Evolutionary conservation across 2,329 filamentous ascomycete genomes (phyloP), one percentile per base, ranked within the genome.

Genomic region (Polytolypa hystricis): DNA sequence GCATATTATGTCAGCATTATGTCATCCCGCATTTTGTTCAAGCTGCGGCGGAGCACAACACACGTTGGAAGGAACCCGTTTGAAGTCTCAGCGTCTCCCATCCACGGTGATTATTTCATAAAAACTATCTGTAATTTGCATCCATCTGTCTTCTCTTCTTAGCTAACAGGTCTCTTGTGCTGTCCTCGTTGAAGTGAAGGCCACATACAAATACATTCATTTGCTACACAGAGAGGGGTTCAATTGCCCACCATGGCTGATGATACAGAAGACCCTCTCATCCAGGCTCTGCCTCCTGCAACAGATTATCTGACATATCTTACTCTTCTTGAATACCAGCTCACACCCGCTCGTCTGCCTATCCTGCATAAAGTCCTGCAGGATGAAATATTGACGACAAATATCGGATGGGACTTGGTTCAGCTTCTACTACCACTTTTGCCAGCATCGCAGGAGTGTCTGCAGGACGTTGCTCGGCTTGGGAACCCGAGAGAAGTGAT

Each of bases 221-320:
- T n/a, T n/a, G n/a, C n/a, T n/a, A n/a, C n/a, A n/a, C n/a, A 25
- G 21, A n/a, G 7, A 25, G n/a, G 21, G 7, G 21, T 30, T 15
- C 9, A 8, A 35, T 38, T 12, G 7, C 18, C 10, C 31, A 39
- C 15, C 26, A 55, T 56, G 51, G 38, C 53, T 12, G 53, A 60
- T 18, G 6, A 15, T 48, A 54, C 37, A 23, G 55, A 61, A 30
- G 58, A 65, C 41, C 73, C 74, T 29, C 63, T 79, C 35, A 56
- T 77, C 42, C 62, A 69, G 46, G 72, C 75, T 17, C 55, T 76
- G 31, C 76, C 76, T 6, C 76, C 76, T 3, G 67, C 64, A 9
- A 76, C 74, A 3, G 76, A 80, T 54, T 74, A 77, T 49, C 57
- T 79, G 39, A 79, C 74, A n/a, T 80, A 80, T 51, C 64, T 79